Percentiles rank a stretch among this genome's conserved stretches.
Evolutionary conservation across 805 yeast species (phyloP).

Genomic region (Pichia phayaonensis): DNA sequence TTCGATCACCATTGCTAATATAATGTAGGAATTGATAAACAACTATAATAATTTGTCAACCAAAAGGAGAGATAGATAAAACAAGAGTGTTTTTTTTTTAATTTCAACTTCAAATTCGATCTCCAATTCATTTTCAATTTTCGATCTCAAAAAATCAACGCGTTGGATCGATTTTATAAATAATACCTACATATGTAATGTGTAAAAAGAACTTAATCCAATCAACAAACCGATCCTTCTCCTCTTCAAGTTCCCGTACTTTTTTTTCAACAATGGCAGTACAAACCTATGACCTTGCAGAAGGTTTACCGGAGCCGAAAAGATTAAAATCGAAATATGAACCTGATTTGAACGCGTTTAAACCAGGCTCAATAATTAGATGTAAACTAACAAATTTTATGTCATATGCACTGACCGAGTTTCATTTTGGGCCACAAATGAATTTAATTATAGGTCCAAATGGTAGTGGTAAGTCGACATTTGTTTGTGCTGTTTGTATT

Average conservation of each 20-base stretch:
- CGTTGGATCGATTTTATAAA: too few relatives aligned
- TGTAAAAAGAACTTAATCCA: background rate
- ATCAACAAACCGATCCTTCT: too few relatives aligned
- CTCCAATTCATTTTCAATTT: background rate
- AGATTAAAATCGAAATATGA: constrained; percentile 11
- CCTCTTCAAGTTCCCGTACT: too few relatives aligned
- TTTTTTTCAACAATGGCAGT: background rate
- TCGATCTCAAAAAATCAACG: too few relatives aligned
- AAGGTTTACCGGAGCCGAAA: constrained; percentile 13
- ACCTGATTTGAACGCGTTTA: constrained; percentile 26
- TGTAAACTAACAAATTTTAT: constrained; percentile 56
- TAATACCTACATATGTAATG: too few relatives aligned
- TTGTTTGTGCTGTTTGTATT: constrained; percentile 86
- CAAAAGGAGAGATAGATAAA: too few relatives aligned
- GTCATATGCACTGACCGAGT: constrained; percentile 62
- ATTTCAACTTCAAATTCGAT: too few relatives aligned
- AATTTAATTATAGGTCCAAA: constrained; percentile 95
- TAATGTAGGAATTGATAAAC: background rate
- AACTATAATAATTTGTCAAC: background rate
- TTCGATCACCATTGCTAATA: background rate
- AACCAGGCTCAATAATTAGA: constrained; percentile 41
- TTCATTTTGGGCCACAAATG: constrained; percentile 69
- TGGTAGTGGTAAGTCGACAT: constrained; percentile 91
- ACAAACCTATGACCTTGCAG: background rate
- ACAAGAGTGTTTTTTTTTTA: too few relatives aligned